Conservation (phyloP, 768 basidiomycete genomes). For the Mycena albidolilacea region DNA sequence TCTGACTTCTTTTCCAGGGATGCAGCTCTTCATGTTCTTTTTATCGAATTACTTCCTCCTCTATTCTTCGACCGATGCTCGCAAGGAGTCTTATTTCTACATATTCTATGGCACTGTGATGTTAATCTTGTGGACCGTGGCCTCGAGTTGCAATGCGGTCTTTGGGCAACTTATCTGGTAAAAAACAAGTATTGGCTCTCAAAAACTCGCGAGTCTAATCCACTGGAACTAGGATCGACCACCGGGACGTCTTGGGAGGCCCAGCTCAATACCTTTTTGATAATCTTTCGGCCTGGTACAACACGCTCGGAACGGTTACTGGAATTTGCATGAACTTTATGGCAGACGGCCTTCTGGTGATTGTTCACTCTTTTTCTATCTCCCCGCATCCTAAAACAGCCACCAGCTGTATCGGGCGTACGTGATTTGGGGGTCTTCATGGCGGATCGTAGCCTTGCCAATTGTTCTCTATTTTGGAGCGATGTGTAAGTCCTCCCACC, state of each 20-base stretch:
- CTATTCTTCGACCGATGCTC: conserved; percentile 33
- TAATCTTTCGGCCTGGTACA: conserved; percentile 49
- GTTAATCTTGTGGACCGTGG: conserved; percentile 51
- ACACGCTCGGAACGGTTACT: conserved; percentile 47
- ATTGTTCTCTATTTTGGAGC: conserved; percentile 43
- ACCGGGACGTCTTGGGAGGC: conserved; percentile 48
- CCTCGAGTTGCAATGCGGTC: conserved; percentile 42
- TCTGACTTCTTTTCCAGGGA: conserved; percentile 36
- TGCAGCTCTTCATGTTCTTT: conserved; percentile 44
- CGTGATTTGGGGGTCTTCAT: conserved; percentile 47
- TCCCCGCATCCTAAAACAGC: background rate
- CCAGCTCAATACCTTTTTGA: conserved; percentile 45
- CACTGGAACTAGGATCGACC: conserved; percentile 42
- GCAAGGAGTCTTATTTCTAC: conserved; percentile 40
- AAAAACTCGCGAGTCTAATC: background rate
- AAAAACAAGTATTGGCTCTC: background rate
- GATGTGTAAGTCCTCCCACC: conserved; percentile 36
- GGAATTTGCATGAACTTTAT: conserved; percentile 50
- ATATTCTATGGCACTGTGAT: conserved; percentile 43
- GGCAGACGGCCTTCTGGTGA: conserved; percentile 54
- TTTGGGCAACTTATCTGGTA: conserved; percentile 11
- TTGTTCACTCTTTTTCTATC: conserved; percentile 4
- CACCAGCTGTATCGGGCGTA: conserved; percentile 56
- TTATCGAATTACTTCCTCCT: conserved; percentile 41
- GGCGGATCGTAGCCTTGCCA: conserved; percentile 39